Base-by-base conservation (phyloP, 2,329 filamentous ascomycete genomes). In the Elsinoe australis region DNA sequence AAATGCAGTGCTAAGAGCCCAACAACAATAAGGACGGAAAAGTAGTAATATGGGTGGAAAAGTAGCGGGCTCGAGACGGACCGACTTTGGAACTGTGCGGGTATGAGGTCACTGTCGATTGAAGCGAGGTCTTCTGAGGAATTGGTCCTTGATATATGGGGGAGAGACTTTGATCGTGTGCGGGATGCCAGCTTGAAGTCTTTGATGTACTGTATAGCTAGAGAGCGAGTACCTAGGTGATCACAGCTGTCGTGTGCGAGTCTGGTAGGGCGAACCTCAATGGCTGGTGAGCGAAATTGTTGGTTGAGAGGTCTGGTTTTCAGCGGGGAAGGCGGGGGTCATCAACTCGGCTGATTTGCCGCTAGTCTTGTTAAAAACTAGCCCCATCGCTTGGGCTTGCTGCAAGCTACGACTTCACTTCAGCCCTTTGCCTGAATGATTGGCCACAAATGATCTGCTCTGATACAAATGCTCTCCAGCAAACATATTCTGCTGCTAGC, bases 61-160 rank as follows among this genome's bases (percentile, higher is more conserved):
- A 31, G 26, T 19, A 36, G 45, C 18, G 32, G 18, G 3, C 9
- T 48, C 21, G 32, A 36, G 45, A 36, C 32, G 24, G 32, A 22
- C 24, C 19, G 45, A 31, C 22, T 39, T 34, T 48, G 31, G 24
- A 48, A 48, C 32, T 24, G 45, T 17, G 45, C 21, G 17, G 45
- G 45, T 26, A 36, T 48, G 45, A 58, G n/a, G 52, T 54, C 33
- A 55, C 56, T 22, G 54, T 55, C 14, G 52, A 51, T 18, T 52
- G 47, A 4, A 50, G 51, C 26, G 45, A 51, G 24, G 42, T 52
- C 35, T 26, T 48, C 45, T 47, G 42, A 54, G 51, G 45, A 59
- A 54, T 29, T 54, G 52, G 34, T 50, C 48, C 45, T 51, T 36
- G 50, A 52, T 47, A 32, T 49, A 36, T 31, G 52, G 47, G 22